phyloP scores from a whole-genome alignment of 768 basidiomycete genomes.

The Holtermannia corniformis region DNA sequence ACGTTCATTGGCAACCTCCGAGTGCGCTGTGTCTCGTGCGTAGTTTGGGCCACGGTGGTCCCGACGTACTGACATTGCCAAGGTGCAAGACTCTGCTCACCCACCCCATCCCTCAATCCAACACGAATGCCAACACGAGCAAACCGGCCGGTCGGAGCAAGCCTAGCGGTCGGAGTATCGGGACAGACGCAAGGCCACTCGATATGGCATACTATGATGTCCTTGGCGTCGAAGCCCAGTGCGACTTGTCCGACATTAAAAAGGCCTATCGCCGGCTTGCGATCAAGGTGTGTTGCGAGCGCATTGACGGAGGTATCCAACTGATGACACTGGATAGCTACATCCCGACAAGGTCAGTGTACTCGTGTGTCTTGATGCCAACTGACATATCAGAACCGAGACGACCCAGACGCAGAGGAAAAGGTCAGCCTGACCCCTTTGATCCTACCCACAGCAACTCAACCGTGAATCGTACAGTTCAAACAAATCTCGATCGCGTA shows the following conservation, averaged over 20 bases:
- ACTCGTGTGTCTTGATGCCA: background rate
- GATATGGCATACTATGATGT: slow-evolving; percentile 42
- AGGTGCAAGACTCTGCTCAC: slow-evolving; percentile 33
- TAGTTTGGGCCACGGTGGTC: background rate
- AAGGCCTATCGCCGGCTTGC: slow-evolving; percentile 40
- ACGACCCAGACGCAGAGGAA: slow-evolving; percentile 40
- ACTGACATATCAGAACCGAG: slow-evolving; percentile 24
- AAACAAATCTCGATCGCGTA: slow-evolving; percentile 41
- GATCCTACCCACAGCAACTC: background rate
- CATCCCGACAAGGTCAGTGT: slow-evolving; percentile 38
- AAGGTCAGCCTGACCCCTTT: slow-evolving; percentile 22
- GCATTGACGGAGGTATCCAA: background rate
- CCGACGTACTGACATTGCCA: background rate
- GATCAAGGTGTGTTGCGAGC: slow-evolving; percentile 28
- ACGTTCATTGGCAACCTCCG: slow-evolving; percentile 36
- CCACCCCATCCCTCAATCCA: slow-evolving; percentile 33
- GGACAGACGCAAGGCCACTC: slow-evolving; percentile 35
- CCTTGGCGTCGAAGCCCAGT: slow-evolving; percentile 33
- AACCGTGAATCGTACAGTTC: slow-evolving; percentile 20
- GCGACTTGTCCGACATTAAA: slow-evolving; percentile 37
- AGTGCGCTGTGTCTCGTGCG: slow-evolving; percentile 32
- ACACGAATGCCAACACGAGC: slow-evolving; percentile 8
- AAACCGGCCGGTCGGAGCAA: slow-evolving; percentile 3
- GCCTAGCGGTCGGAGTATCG: slow-evolving; percentile 18
- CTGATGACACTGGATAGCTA: slow-evolving; percentile 8